These are phyloP conservation scores for Hypomontagnella monticulosa DNA, from an alignment of 495 filamentous ascomycete species.

Conservation along the genomic window DNA sequence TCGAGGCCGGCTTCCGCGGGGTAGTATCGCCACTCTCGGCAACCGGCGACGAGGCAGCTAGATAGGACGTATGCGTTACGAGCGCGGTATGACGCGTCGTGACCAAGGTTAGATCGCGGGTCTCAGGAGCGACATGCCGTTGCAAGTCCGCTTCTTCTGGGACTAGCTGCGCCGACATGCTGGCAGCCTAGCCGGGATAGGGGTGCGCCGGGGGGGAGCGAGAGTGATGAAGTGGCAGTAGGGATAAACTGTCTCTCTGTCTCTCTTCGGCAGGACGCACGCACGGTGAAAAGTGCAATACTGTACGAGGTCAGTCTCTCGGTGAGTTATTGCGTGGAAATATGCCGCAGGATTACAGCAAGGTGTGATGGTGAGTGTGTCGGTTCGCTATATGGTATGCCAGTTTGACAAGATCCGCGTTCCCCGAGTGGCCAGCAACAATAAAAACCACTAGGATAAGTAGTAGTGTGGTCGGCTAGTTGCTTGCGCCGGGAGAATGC, in stretches of 20 bases:
- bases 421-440: constrained; percentile 44
- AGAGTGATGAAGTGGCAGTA: constrained; percentile 36
- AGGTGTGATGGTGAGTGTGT: constrained; percentile 38
- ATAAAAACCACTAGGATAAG: constrained; percentile 32
- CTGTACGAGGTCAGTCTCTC: constrained; percentile 30
- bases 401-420: constrained; percentile 31
- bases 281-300: constrained; percentile 19
- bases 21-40: constrained; percentile 45
- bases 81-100: constrained; percentile 34
- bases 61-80: constrained; percentile 27
- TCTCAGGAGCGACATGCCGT: constrained; percentile 30
- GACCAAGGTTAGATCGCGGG: constrained; percentile 42
- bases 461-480: constrained; percentile 28
- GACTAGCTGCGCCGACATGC: constrained; percentile 27
- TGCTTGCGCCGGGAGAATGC: constrained; percentile 22
- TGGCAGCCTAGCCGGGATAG: constrained; percentile 19
- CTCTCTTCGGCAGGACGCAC: constrained; percentile 4
- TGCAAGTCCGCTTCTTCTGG: constrained; percentile 14
- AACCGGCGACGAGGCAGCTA: constrained; percentile 35
- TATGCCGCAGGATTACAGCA: constrained; percentile 30
- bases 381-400: constrained; percentile 27
- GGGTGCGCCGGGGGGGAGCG: constrained; percentile 28
- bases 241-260: constrained; percentile 16
- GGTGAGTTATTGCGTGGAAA: constrained; percentile 35
- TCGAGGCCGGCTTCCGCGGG: constrained; percentile 40